Percentiles rank a stretch among this genome's conserved stretches.
Conservation (phyloP, 2,329 filamentous ascomycete genomes). For the Aureobasidium pullulans region DNA sequence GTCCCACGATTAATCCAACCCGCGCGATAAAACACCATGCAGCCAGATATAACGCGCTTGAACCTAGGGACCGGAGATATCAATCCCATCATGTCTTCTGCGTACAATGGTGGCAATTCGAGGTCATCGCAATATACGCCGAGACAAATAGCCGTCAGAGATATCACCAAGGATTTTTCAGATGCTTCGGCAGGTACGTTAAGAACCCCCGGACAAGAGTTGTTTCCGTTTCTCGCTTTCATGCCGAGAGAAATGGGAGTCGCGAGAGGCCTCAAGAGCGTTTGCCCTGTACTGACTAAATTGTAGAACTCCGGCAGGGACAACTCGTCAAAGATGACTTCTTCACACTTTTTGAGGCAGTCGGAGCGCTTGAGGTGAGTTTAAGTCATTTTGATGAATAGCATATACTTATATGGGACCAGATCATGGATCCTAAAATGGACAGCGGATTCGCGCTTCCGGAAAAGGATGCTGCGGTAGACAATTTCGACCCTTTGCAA, state of each 20-base stretch:
- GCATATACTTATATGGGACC: conserved; percentile 12
- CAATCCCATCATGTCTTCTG: background rate
- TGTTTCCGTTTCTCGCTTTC: background rate
- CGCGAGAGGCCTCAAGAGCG: too few species aligned
- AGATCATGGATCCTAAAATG: conserved; percentile 99
- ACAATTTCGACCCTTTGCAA: conserved; percentile 59
- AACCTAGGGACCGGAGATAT: background rate
- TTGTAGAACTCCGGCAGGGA: conserved; percentile 56
- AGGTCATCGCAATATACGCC: background rate
- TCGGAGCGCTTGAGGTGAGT: conserved; percentile 67
- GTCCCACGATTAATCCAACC: too few species aligned
- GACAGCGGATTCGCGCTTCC: conserved; percentile 79
- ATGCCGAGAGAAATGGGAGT: background rate
- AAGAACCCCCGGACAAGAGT: background rate
- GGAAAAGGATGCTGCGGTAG: conserved; percentile 26
- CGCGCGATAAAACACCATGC: background rate
- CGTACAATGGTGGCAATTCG: background rate
- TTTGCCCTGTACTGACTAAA: background rate
- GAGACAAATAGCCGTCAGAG: conserved; percentile 16
- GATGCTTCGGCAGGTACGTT: conserved; percentile 23
- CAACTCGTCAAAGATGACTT: conserved; percentile 88
- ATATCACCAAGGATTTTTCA: conserved; percentile 30
- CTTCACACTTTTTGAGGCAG: conserved; percentile 91
- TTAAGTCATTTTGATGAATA: background rate
- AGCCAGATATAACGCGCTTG: conserved; percentile 9